Base-by-base conservation (phyloP, 345 rosid genomes). In the Camelina neglecta region DNA sequence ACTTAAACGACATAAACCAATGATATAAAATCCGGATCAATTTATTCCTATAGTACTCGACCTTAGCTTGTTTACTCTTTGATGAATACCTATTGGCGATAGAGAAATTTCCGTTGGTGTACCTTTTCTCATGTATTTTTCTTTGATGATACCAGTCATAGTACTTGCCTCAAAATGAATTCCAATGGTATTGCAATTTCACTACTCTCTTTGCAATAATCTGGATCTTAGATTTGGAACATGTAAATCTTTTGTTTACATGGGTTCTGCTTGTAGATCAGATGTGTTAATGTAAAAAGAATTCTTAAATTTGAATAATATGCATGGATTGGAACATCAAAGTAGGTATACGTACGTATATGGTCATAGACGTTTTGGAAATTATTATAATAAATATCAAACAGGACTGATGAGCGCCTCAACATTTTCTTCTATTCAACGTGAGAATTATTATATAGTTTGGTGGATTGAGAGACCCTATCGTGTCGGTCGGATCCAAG, bases 401-500 rank as follows among this genome's bases (percentile, higher is more conserved):
- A n/a, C 12, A 16, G 5, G 11, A 23, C 5, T 11, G 35, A 23
- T 54, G 60, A 71, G 75, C 16, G n/a, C 10, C 16, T 23, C 11
- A 35, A 39, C 11, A 0, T n/a, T 49, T 10, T 35, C 38, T 39
- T 4, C 15, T 12, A 29, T 10, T 48, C 4, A 69, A 16, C 38
- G 50, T 54, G 62, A 54, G 41, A 41, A 41, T 42, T 24, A 31
- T 16, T 26, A 41, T 6, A 21, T 11, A 29, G 41, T 41, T 56
- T n/a, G 62, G 61, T 73, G 26, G 62, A 49, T 38, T 20, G 20
- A 56, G 77, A 58, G 48, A 64, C 57, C 77, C 15, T 51, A 54
- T 64, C 64, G 23, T 73, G 71, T 73, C 65, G 65, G 65, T 73
- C 58, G 49, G n/a, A 55, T 65, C 64, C 24, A 29, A 73, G 47